Evolutionary conservation across 768 basidiomycete species (phyloP).

Genomic region (Coprinopsis cinerea): DNA sequence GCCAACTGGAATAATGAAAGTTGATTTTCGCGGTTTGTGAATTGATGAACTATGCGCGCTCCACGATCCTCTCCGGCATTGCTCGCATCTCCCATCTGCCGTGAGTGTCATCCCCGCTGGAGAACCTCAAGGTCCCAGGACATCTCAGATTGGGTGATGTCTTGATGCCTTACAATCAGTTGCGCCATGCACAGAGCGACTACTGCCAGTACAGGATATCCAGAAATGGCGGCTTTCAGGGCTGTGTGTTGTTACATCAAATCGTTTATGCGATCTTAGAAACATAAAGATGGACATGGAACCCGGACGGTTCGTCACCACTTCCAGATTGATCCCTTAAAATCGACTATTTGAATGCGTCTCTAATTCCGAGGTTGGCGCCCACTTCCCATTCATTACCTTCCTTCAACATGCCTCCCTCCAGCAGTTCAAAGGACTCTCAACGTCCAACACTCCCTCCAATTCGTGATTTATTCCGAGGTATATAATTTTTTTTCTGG

Average conservation of each 20-base stretch:
- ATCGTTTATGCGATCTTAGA: conserved; percentile 6
- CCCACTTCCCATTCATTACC: conserved; percentile 6
- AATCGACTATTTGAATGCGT: background rate
- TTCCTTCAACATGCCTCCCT: conserved; percentile 5
- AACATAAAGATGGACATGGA: conserved; percentile 7
- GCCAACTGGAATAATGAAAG: conserved; percentile 4
- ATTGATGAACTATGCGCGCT: conserved; percentile 5
- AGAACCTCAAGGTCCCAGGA: background rate
- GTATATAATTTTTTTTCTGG: conserved; percentile 24
- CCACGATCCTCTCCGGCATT: conserved; percentile 5
- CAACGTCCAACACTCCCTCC: conserved; percentile 60
- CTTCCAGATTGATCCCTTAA: conserved; percentile 1
- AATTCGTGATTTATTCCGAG: conserved; percentile 64
- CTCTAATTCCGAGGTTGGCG: background rate
- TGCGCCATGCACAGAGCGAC: background rate
- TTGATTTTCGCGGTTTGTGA: conserved; percentile 1
- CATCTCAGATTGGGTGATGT: conserved; percentile 11
- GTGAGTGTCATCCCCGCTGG: conserved; percentile 5
- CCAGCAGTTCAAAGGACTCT: background rate
- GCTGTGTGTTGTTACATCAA: conserved; percentile 12
- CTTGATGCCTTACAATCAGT: conserved; percentile 5
- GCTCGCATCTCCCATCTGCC: conserved; percentile 4
- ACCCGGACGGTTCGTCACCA: background rate
- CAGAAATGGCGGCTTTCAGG: background rate
- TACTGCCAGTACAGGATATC: background rate